Evolutionary conservation across 441 rosid species (phyloP).

Genomic region (Melastoma candidum): DNA sequence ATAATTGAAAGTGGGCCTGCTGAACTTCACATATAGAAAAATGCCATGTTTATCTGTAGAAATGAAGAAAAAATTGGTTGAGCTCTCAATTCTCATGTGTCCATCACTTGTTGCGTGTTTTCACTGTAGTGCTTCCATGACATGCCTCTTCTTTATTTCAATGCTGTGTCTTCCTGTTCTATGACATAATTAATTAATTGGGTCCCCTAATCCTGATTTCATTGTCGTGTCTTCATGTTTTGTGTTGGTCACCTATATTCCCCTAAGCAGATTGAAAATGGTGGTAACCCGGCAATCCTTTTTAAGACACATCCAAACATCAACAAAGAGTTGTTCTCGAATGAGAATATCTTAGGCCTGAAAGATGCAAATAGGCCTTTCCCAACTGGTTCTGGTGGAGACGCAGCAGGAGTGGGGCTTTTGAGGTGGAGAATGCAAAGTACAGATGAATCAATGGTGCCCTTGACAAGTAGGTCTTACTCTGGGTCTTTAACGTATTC

Average conservation of each 20-base stretch:
- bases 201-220: no score
- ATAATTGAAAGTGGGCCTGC: no score
- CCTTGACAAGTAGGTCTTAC: conserved; percentile 64
- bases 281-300: conserved; percentile 70
- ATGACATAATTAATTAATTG: no score
- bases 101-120: no score
- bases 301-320: conserved; percentile 97
- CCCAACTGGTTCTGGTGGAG: conserved; percentile 83
- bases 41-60: no score
- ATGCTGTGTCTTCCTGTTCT: no score
- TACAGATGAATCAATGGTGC: conserved; percentile 92
- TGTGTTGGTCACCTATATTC: background rate
- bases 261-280: conserved; percentile 64
- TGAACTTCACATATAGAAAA: no score
- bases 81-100: no score
- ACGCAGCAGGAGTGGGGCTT: conserved; percentile 80
- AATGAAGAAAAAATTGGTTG: no score
- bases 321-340: conserved; percentile 72
- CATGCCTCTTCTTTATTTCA: no score
- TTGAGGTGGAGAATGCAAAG: conserved; percentile 97
- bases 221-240: no score
- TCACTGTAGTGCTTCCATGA: no score
- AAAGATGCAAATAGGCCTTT: conserved; percentile 91
- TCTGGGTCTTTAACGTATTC: conserved; percentile 3
- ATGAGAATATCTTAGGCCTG: conserved; percentile 73